phyloP scores from a whole-genome alignment of 495 filamentous ascomycete genomes.

The Xylaria palmicola region DNA sequence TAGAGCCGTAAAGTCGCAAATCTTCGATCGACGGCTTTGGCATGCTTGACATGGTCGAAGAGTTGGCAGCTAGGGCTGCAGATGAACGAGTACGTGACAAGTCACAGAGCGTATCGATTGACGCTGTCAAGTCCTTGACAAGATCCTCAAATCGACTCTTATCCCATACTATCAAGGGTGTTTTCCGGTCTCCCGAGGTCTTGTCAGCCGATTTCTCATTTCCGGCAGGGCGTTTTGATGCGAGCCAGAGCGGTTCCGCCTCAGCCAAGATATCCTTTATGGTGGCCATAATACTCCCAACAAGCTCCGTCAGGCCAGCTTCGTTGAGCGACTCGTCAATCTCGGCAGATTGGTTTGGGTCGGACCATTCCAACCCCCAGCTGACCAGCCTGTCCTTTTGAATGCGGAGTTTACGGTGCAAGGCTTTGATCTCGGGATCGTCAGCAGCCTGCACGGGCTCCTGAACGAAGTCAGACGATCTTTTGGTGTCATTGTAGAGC shows the following conservation, averaged over 20 bases:
- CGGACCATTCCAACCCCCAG: slow-evolving; percentile 92
- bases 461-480: slow-evolving; percentile 78
- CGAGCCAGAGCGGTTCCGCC: slow-evolving; percentile 73
- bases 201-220: slow-evolving; percentile 41
- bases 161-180: slow-evolving; percentile 54
- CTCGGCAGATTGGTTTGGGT: slow-evolving; percentile 63
- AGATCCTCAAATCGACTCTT: slow-evolving; percentile 65
- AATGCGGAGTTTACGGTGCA: slow-evolving; percentile 59
- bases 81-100: slow-evolving; percentile 69
- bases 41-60: slow-evolving; percentile 21
- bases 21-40: slow-evolving; percentile 39
- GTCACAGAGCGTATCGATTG: slow-evolving; percentile 88
- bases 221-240: slow-evolving; percentile 42
- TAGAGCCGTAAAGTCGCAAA: slow-evolving; percentile 49
- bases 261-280: slow-evolving; percentile 86
- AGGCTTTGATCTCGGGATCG: slow-evolving; percentile 54
- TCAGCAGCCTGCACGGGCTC: slow-evolving; percentile 61
- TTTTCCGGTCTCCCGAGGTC: slow-evolving; percentile 43
- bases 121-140: slow-evolving; percentile 73
- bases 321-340: slow-evolving; percentile 84
- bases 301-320: slow-evolving; percentile 82
- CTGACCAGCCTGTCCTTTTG: slow-evolving; percentile 76
- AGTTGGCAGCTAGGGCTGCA: slow-evolving; percentile 26
- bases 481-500: slow-evolving; percentile 90
- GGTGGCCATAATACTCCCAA: slow-evolving; percentile 82